Percentiles rank a stretch among this genome's conserved stretches.
Conservation (phyloP, 805 yeast species). For the Starmerella apis region DNA sequence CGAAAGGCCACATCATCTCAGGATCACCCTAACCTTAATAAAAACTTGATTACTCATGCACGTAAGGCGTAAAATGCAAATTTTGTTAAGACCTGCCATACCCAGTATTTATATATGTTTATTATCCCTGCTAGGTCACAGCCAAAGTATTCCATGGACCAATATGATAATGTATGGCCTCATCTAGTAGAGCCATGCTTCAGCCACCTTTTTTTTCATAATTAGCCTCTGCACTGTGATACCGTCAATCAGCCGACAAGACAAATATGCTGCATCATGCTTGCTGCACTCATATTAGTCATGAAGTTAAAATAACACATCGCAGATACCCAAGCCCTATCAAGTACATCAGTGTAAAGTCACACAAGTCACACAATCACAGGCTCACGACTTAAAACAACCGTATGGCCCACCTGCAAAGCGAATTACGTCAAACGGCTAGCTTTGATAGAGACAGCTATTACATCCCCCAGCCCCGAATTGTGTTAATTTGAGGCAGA, state of each 20-base stretch:
- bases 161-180: no score
- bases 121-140: no score
- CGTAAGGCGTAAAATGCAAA: no score
- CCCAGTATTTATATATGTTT: no score
- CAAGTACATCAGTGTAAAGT: not conserved
- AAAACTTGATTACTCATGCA: no score
- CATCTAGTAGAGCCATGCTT: no score
- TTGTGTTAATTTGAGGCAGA: not conserved
- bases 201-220: no score
- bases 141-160: no score
- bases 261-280: not conserved
- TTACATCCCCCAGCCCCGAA: not conserved
- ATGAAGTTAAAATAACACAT: slow-evolving; percentile 1
- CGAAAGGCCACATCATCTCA: slow-evolving; percentile 1
- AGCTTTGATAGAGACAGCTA: not conserved
- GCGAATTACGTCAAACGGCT: slow-evolving; percentile 1
- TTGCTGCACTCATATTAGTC: slow-evolving; percentile 7
- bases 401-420: slow-evolving; percentile 4
- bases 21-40: not conserved
- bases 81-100: no score
- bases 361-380: slow-evolving; percentile 9
- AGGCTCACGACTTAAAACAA: slow-evolving; percentile 8
- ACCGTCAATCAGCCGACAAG: not conserved
- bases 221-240: not conserved
- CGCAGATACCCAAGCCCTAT: not conserved